Percentiles rank a stretch among this genome's conserved stretches.
These are phyloP conservation scores for Saccharum hybrid DNA, from an alignment of 202 grass and related monocot genomes.

Conservation along the genomic window DNA sequence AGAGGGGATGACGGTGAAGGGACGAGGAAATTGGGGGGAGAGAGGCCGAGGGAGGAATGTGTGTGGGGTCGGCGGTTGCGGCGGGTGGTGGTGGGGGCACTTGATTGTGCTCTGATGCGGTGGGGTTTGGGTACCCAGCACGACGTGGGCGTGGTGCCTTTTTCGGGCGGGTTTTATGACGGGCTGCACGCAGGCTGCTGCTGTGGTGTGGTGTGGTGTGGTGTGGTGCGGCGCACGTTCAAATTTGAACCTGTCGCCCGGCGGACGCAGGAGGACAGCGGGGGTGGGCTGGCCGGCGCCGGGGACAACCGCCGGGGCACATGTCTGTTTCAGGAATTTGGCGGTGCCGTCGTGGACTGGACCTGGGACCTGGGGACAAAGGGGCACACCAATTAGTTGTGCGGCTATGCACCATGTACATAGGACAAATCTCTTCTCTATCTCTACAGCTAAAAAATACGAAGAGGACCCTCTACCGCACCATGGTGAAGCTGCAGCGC, in stretches of 20 bases:
- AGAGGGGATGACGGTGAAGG: neutral
- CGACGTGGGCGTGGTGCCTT: neutral
- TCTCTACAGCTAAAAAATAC: too few species aligned
- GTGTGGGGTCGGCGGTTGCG: conserved; percentile 17
- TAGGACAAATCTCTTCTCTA: too few species aligned
- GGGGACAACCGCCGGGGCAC: neutral
- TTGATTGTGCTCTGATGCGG: conserved; percentile 28
- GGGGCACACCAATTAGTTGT: too few species aligned
- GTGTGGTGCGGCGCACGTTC: conserved; percentile 52
- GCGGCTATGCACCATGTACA: too few species aligned
- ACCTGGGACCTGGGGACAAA: too few species aligned
- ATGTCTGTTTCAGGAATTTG: too few species aligned
- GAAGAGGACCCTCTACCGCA: too few species aligned
- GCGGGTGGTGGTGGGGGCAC: conserved; percentile 38
- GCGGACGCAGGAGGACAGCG: conserved; percentile 22
- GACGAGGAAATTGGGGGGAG: too few species aligned
- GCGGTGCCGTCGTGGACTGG: too few species aligned
- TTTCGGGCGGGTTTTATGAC: neutral
- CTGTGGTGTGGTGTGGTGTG: neutral
- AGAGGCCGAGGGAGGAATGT: neutral
- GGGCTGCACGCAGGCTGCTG: neutral
- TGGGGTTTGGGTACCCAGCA: neutral
- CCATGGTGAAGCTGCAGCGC: too few species aligned
- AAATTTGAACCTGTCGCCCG: conserved; percentile 42
- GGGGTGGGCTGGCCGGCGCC: conserved; percentile 5